Base-by-base conservation (phyloP, 1,139 yeast genomes). In the Taphrina pruni region DNA sequence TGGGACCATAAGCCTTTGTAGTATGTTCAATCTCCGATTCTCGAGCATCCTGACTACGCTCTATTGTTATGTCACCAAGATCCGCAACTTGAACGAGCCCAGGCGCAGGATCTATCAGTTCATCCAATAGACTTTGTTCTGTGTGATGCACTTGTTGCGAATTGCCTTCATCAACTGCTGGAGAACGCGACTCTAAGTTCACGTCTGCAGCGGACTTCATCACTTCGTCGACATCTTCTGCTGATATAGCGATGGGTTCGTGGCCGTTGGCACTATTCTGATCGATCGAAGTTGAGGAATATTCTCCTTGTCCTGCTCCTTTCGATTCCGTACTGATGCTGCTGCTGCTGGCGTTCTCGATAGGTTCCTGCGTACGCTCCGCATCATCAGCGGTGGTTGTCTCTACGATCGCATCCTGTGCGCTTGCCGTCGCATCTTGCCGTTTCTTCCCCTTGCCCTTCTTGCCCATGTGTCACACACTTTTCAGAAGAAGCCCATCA, bases 361-460 rank as follows among this genome's bases (percentile, higher is more conserved):
- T 26, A 26, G 32, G 4, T 26, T 26, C 32, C 4, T 26, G 32
- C 32, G 32, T 26, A 26, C 32, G 32, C 2, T 26, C 32, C 32
- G 32, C 32, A 6, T 9, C 14, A 11, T 11, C 6, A 2, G 11
- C 14, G 14, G 43, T 39, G 43, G 14, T 6, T 39, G 11, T 14
- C 43, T 39, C 43, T 8, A 8, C 20, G 20, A 2, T 12, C 21
- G 51, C 8, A 12, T 4, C 21, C n/a, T n/a, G 17, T 20, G 51
- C 51, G 26, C n/a, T 12, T 39, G 43, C 6, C 43, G 14, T 11
- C 11, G 43, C 14, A 46, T 51, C 56, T 8, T 26, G 21, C 32
- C 39, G n/a, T n/a, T 51, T 51, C 21, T 51, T 51, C 11, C 21
- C 21, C 17, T 51, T 51, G 38, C 21, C 21, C 8, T 51, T 51